Conservation (phyloP, 2,329 filamentous ascomycete species). For the Stachybotrys echinatus region DNA sequence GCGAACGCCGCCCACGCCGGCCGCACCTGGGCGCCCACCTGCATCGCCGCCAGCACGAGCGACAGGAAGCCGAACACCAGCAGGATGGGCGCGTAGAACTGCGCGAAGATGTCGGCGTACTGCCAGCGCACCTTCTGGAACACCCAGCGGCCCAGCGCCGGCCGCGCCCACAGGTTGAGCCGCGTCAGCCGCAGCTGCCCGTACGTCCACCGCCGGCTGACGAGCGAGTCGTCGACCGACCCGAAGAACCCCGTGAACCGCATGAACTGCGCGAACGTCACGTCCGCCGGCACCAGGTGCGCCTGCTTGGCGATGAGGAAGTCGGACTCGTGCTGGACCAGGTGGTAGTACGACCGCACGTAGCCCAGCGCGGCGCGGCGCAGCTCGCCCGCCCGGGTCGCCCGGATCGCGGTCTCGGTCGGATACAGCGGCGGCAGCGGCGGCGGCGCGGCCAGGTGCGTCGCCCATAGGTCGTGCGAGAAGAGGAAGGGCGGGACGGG, state of each 20-base stretch:
- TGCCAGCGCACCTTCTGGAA: slow-evolving; percentile 1
- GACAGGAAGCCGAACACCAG: slow-evolving; percentile 1
- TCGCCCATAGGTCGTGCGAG: neutral
- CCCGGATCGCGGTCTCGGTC: too few species aligned
- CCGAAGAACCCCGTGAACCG: neutral
- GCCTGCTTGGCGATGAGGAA: neutral
- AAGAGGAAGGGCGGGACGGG: neutral
- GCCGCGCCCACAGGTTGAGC: neutral
- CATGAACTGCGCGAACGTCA: neutral
- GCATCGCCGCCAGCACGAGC: neutral
- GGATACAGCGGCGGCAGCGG: neutral
- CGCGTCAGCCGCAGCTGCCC: slow-evolving; percentile 2
- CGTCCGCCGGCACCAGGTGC: neutral
- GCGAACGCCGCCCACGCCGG: slow-evolving; percentile 1
- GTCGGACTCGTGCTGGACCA: neutral
- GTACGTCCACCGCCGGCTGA: neutral
- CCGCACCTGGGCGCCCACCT: neutral
- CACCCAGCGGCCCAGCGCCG: neutral
- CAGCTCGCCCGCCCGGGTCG: neutral
- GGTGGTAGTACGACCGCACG: neutral
- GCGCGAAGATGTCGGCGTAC: slow-evolving; percentile 2
- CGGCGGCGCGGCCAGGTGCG: neutral
- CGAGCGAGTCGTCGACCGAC: neutral
- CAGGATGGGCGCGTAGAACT: slow-evolving; percentile 2
- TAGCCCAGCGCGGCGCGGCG: neutral